phyloP scores from a whole-genome alignment of 352 stramenopile genomes.

The Phytophthora nicotianae region DNA sequence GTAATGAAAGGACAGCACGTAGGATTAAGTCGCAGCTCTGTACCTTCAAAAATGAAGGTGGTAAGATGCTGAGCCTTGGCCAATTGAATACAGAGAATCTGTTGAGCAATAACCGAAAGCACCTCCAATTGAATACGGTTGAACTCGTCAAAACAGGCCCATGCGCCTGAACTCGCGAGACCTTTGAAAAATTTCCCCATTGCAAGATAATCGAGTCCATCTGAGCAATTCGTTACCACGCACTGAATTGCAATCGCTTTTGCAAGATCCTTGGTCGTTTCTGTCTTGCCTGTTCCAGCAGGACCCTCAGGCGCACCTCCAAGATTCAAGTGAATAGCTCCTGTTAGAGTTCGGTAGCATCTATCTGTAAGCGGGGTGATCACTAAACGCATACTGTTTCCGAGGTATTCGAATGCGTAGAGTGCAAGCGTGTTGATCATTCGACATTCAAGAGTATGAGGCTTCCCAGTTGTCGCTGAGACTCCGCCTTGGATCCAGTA shows the following conservation, averaged over 20 bases:
- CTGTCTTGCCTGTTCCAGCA: slow-evolving; percentile 92
- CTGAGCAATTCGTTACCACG: slow-evolving; percentile 93
- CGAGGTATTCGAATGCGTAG: slow-evolving; percentile 94
- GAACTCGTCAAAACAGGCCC: slow-evolving; percentile 94
- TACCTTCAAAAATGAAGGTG: slow-evolving; percentile 93
- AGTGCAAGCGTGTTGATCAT: slow-evolving; percentile 94
- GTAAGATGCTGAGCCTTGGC: slow-evolving; percentile 79
- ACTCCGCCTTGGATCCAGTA: slow-evolving; percentile 89
- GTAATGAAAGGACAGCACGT: slow-evolving; percentile 94
- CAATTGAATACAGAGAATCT: slow-evolving; percentile 92
- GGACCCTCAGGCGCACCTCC: slow-evolving; percentile 90
- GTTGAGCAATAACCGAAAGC: slow-evolving; percentile 92
- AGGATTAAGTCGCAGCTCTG: slow-evolving; percentile 86
- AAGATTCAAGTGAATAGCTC: slow-evolving; percentile 91
- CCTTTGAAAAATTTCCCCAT: slow-evolving; percentile 96
- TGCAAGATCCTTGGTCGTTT: slow-evolving; percentile 92
- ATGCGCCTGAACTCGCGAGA: slow-evolving; percentile 88
- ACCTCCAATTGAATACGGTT: slow-evolving; percentile 95
- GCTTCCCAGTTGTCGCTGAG: slow-evolving; percentile 89
- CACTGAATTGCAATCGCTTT: slow-evolving; percentile 94
- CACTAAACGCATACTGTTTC: slow-evolving; percentile 91
- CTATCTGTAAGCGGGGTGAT: slow-evolving; percentile 93
- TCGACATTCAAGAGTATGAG: slow-evolving; percentile 82
- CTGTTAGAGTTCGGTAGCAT: slow-evolving; percentile 93
- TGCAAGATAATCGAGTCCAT: slow-evolving; percentile 90